Evolutionary conservation across 2,329 filamentous ascomycete genomes (phyloP).

Genomic region (Neophaeococcomyces aloes): DNA sequence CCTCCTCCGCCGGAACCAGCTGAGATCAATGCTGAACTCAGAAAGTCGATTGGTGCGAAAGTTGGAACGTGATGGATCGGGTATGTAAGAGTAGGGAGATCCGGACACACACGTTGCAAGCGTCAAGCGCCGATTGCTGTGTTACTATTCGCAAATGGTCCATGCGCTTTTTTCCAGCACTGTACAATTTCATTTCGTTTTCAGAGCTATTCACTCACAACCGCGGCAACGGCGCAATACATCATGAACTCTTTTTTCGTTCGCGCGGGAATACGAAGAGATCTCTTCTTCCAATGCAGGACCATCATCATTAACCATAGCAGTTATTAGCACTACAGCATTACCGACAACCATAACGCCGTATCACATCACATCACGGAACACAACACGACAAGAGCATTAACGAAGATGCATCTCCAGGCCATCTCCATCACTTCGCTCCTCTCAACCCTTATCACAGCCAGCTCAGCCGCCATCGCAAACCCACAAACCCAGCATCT

Average conservation of each 20-base stretch:
- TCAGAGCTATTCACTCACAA: background rate
- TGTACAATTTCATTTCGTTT: background rate
- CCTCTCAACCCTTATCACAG: too few relatives aligned
- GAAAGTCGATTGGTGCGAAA: conserved; percentile 12
- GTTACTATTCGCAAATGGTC: background rate
- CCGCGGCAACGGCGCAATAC: background rate
- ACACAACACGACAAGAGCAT: background rate
- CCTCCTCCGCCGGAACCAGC: conserved; percentile 16
- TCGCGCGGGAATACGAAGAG: background rate
- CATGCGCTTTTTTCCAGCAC: background rate
- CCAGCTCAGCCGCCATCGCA: too few relatives aligned
- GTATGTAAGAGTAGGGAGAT: conserved; percentile 1
- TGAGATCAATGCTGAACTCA: conserved; percentile 8
- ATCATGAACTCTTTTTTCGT: background rate
- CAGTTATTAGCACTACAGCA: background rate
- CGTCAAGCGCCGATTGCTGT: background rate
- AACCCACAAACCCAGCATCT: background rate
- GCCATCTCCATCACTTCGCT: background rate
- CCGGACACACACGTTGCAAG: background rate
- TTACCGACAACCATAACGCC: background rate
- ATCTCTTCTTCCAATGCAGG: background rate
- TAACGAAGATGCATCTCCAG: background rate
- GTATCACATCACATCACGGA: background rate
- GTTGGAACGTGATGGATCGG: conserved; percentile 4
- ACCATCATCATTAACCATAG: background rate